Base-by-base conservation (phyloP, 768 basidiomycete species). In the Ramaria rubella region DNA sequence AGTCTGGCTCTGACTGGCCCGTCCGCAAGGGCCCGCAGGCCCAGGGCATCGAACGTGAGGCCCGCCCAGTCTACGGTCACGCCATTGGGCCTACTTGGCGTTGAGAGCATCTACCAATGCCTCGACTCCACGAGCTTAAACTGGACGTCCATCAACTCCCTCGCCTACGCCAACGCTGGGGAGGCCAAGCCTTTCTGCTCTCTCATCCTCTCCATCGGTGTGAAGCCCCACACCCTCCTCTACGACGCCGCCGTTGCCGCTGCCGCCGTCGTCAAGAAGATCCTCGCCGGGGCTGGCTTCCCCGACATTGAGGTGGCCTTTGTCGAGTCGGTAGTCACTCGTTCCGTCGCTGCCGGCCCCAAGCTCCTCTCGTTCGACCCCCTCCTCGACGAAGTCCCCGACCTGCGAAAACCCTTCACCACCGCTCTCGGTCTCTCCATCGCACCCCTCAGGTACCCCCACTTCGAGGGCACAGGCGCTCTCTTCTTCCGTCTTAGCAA, bases 381-480 rank as follows among this genome's bases (percentile, higher is more conserved):
- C 33, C 34, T 57, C 58, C n/a, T 60, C 30, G 66, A 71, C 53
- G 29, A 57, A 31, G 57, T 67, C 52, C 27, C 66, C 61, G 63
- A 64, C 12, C 50, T 68, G n/a, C 63, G 65, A 27, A 65, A 68
- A 44, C 68, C 68, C 15, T 70, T 76, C 62, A 69, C 70, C 5
- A 59, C 67, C 57, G 60, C 72, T 31, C 72, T 77, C 21, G 68
- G 74, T 51, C 65, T 74, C 44, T 36, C 58, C 21, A 72, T 76
- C 49, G 71, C 75, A 27, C 59, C 68, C 30, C 58, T 49, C 17
- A 66, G 61, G 58, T 44, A 30, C 2, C 69, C 75, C 38, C 30
- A 69, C 52, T 63, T 42, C 36, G 75, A 73, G 59, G 73, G 75
- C 55, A 75, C 75, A 1, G 71, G 66, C 30, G 62, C 54, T 46